Conservation (phyloP, 1,284 basidiomycete genomes). For the Xerocomus cyaneibrunnescens region DNA sequence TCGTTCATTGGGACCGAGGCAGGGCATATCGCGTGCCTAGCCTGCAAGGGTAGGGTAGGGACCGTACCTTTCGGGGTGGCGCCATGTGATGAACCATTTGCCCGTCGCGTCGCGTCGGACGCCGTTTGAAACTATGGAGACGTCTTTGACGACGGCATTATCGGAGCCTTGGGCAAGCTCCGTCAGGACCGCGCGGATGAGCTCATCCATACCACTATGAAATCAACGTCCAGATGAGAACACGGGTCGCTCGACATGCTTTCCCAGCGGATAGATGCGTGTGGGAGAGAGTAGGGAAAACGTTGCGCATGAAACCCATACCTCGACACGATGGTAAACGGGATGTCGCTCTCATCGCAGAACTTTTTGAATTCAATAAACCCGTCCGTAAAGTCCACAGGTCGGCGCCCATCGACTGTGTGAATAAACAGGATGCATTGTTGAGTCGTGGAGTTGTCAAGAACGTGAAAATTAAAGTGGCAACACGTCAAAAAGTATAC, state of each 20-base stretch:
- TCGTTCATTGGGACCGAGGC: no score
- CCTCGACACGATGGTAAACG: conserved; percentile 92
- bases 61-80: conserved; percentile 78
- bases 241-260: not conserved
- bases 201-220: conserved; percentile 84
- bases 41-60: not conserved
- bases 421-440: not conserved
- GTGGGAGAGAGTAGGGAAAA: conserved; percentile 10
- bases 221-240: conserved; percentile 1
- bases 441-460: conserved; percentile 1
- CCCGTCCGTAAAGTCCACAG: conserved; percentile 82
- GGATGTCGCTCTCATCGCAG: conserved; percentile 76
- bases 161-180: conserved; percentile 61
- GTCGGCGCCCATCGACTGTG: conserved; percentile 19
- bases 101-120: conserved; percentile 65
- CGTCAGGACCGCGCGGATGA: conserved; percentile 84
- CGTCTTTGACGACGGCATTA: conserved; percentile 67
- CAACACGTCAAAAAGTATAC: conserved; percentile 1
- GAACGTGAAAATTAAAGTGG: not conserved
- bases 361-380: conserved; percentile 85
- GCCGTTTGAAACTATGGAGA: conserved; percentile 91
- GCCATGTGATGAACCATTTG: conserved; percentile 81
- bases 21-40: no score
- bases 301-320: conserved; percentile 32
- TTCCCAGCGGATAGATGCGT: not conserved